Evolutionary conservation across 2,329 filamentous ascomycete species (phyloP), one percentile per base, ranked within the genome.

Genomic region (Colletotrichum karsti): DNA sequence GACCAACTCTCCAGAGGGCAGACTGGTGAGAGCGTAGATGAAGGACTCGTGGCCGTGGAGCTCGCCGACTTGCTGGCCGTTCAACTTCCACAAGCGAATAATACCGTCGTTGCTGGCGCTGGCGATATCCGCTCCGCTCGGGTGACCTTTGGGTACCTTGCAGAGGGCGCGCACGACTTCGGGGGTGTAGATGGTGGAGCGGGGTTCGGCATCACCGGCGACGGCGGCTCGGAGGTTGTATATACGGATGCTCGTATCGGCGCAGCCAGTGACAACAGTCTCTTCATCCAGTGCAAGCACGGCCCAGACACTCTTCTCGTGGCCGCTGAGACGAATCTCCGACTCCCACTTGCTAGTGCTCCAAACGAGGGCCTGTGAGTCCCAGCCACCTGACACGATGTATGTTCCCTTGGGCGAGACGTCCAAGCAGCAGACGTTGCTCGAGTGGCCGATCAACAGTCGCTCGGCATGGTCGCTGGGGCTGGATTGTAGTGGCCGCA

Each of bases 361-460:
- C 96, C 96, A 99, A 58, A 98, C 83, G 61, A 94, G 91, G 28
- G 94, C 95, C 71, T 94, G 92, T 30, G 89, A 89, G 79, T 99
- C 96, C 96, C 96, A 99, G 74, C 95, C 93, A 33, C 95, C 96
- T 72, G 95, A 98, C 51, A 98, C 91, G 42, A 98, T 85, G 77
- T 90, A 93, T 50, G 83, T 88, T 2, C 91, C 92, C 67, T 90
- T 87, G 1, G 91, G 88, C 56, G 91, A 91, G 15, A 93, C 91
- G 74, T 97, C 93, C 48, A 99, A 82, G 8, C 95, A 88, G 78
- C 95, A 98, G 50, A 99, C 90, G 74, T 98, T 98, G 77, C 92
- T 88, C 20, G 88, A 87, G 77, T 99, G 96, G 12, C 96, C 95
- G 56, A 97, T 84, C 9, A 99, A 86, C 70, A 98, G 85, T 22